Evolutionary conservation across 2,329 filamentous ascomycete species (phyloP), one percentile per base, ranked within the genome.

Genomic region (Fusarium verticillioides): DNA sequence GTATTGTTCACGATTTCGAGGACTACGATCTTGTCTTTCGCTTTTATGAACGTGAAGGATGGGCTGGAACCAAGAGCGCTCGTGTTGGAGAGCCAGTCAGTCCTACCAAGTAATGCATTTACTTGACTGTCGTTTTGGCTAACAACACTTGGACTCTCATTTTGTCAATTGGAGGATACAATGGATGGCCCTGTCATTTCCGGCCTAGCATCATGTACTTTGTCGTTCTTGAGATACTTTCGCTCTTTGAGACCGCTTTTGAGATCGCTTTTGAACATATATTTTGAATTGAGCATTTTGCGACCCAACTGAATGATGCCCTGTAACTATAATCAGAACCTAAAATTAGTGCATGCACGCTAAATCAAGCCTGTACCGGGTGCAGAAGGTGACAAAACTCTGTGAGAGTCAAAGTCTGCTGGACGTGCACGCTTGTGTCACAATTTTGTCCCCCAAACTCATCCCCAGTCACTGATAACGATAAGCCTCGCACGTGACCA

Each of bases 21-120:
- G 96, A 97, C 60, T 99, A 99, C 80, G 95, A 98, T 82, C 87
- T 99, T 42, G 93, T 99, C 50, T 99, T 99, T 85, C 90, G 96
- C 66, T 98, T 97, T 87, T 99, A 97, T 80, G 95, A 98, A 85
- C 90, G 94, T 67, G 91, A 97, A 75, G 96, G 93, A 78, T 98
- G 89, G 89, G 81, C 83, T 53, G 88, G 88, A 16, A 84, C 85
- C 16, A 87, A 86, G 70, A 82, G 81, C 30, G 86, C 88, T 13
- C 83, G 88, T 36, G 86, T 90, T 52, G 88, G 88, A 21, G 88
- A 90, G 81, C 83, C 85, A 11, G 7, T 42, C 9, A 73, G 70
- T 42, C 70, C 70, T 42, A 63, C 70, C 61, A 77, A 84, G 67
- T 83, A 18, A 66, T 37, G 23, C 23, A 26, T 26, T 56, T 9